Evolutionary conservation across 257 asterid genomes (phyloP), one percentile per base, ranked within the genome.

Genomic region (Solanum megistacrolobum): DNA sequence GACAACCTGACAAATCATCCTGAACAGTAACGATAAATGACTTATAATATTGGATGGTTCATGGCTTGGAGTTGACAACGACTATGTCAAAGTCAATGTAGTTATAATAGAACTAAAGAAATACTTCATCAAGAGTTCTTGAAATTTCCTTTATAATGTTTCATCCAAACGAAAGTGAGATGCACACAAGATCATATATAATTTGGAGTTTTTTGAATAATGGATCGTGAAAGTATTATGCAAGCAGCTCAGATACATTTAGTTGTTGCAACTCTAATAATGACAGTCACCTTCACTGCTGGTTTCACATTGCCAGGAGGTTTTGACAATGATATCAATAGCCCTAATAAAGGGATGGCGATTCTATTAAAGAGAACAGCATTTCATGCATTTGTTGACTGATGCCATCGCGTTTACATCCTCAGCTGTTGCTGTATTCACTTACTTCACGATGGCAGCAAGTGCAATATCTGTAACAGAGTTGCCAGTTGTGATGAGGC

Each of bases 271-370:
- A 73, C 78, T 71, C 78, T 71, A 16, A 32, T 71, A 71, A 14
- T 73, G 29, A 35, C 82, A 34, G 82, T 89, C 5, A 86, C 88
- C 12, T 89, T 88, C 76, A 79, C 90, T 7, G 87, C 90, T 39
- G 90, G 87, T 35, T 85, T 88, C 46, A 87, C 90, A 11, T 20
- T 88, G 20, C 90, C 90, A 4, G 91, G 91, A 16, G 91, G 90
- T 25, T 87, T 66, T 71, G 31, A 85, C 5, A 23, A 10, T 0
- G 2, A 29, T 9, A 20, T 62, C 1, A 12, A 35, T 5, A 62
- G 82, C 9, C n/a, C 75, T 9, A 23, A 79, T 18, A 18, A 69
- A 55, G 89, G 90, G 74, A 32, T 48, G 72, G 86, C 86, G 25
- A 72, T 72, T 72, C 41, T 72, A 32, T 0, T 72, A 32, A 72